phyloP scores from a whole-genome alignment of 306 rosid species.

The Sindora glabra region DNA sequence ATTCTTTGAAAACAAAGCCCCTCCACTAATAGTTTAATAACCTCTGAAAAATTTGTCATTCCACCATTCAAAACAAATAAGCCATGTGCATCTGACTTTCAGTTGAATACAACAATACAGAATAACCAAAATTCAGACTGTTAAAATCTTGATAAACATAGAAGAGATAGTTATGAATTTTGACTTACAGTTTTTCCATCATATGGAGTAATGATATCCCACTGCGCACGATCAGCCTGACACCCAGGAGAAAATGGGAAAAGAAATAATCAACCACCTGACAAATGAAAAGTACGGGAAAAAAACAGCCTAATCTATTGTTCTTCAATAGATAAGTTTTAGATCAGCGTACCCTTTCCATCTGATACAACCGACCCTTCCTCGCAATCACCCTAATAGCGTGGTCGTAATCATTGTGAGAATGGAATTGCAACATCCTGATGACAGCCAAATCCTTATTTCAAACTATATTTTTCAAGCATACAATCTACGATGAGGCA shows the following conservation, averaged over 20 bases:
- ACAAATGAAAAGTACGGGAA: not conserved
- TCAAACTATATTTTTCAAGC: not conserved
- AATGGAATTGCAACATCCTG: conserved; percentile 73
- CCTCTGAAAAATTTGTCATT: not conserved
- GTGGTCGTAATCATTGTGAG: conserved; percentile 17
- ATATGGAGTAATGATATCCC: conserved; percentile 54
- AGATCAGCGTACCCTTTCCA: conserved; percentile 61
- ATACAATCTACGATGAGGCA: not conserved
- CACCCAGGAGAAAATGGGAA: conserved; percentile 1
- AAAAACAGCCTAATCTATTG: not conserved
- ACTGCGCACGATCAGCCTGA: conserved; percentile 46
- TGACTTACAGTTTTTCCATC: conserved; percentile 76
- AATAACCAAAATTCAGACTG: not conserved
- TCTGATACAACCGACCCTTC: conserved; percentile 41
- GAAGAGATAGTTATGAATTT: not conserved
- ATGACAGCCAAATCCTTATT: conserved; percentile 13
- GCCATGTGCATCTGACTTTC: not conserved
- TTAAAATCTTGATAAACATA: not conserved
- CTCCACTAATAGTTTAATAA: too few relatives aligned
- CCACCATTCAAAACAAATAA: not conserved
- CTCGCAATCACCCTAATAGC: conserved; percentile 24
- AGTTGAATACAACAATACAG: not conserved
- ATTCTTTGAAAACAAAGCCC: not conserved
- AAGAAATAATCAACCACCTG: not conserved
- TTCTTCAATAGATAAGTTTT: not conserved